Evolutionary conservation across 129 eudicot species (phyloP).

Genomic region (Centrapalus pauciflorus): DNA sequence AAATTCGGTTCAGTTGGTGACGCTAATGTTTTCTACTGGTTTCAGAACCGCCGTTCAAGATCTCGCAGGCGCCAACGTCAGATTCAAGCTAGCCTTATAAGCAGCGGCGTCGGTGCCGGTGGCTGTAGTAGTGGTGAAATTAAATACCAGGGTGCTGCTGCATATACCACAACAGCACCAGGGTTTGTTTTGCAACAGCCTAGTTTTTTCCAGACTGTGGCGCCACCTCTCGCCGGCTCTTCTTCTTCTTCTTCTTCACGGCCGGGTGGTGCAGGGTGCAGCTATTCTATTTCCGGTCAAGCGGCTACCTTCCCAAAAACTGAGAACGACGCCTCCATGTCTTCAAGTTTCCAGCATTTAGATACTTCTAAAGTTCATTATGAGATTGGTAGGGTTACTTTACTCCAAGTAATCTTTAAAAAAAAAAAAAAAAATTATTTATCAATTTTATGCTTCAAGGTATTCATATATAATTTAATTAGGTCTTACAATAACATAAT

Average conservation of each 20-base stretch:
- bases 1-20: constrained; percentile 85
- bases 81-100: constrained; percentile 56
- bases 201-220: constrained; percentile 3
- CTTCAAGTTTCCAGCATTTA: constrained; percentile 31
- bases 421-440: too few relatives aligned
- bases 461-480: too few relatives aligned
- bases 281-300: constrained; percentile 25
- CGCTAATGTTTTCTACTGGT: constrained; percentile 95
- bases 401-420: too few relatives aligned
- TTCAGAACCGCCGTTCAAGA: constrained; percentile 89
- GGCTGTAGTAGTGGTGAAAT: constrained; percentile 3
- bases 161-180: not conserved
- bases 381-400: constrained; percentile 43
- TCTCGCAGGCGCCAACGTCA: constrained; percentile 86
- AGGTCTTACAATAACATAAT: too few relatives aligned
- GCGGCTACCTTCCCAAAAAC: constrained; percentile 16
- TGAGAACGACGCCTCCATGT: constrained; percentile 28
- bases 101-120: not conserved
- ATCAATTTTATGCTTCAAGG: too few relatives aligned
- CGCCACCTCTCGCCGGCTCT: constrained; percentile 12
- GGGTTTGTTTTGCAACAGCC: constrained; percentile 12
- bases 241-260: constrained; percentile 35
- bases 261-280: constrained; percentile 14
- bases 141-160: constrained; percentile 13
- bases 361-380: constrained; percentile 35